A percentile compares a stretch with the other conserved stretches of the same genome.
Evolutionary conservation across 208 protist genomes (phyloP).

Genomic region (Wallacemonas sp.): DNA sequence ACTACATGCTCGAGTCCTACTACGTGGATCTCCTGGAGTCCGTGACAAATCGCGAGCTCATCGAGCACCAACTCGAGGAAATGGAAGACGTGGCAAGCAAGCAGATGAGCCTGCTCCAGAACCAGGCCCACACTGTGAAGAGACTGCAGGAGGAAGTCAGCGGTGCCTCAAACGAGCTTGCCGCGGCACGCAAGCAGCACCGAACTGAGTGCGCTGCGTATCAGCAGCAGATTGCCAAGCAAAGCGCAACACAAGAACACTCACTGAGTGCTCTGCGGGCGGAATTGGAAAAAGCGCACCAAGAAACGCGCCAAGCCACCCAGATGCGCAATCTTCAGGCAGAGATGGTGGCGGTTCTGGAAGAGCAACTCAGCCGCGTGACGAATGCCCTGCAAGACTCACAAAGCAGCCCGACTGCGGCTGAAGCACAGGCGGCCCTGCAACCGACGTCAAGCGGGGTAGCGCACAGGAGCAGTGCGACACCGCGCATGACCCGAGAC

Average conservation of each 20-base stretch:
- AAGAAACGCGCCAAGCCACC: conserved; percentile 13
- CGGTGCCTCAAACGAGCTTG: conserved; percentile 10
- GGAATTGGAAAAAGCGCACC: conserved; percentile 1
- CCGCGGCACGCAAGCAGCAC: not conserved
- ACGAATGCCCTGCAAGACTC: conserved; percentile 18
- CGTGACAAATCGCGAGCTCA: conserved; percentile 42
- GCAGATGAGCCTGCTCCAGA: conserved; percentile 32
- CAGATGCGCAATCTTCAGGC: conserved; percentile 30
- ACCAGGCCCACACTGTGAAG: conserved; percentile 23
- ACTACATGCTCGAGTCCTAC: conserved; percentile 51
- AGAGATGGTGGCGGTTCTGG: conserved; percentile 39
- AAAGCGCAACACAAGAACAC: conserved; percentile 17
- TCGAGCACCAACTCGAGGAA: conserved; percentile 34
- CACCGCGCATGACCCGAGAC: conserved; percentile 8
- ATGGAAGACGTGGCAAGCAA: conserved; percentile 32
- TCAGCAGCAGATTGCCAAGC: conserved; percentile 12
- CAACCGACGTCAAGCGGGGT: not conserved
- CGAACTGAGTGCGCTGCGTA: not conserved
- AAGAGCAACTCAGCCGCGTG: conserved; percentile 45
- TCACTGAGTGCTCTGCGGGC: conserved; percentile 20
- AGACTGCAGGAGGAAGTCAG: conserved; percentile 21
- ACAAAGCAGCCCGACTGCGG: conserved; percentile 12
- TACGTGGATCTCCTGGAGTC: conserved; percentile 62
- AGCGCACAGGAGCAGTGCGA: not conserved
- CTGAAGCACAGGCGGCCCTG: conserved; percentile 1